Base-by-base conservation (phyloP, 768 basidiomycete genomes). In the Lactarius indigo region DNA sequence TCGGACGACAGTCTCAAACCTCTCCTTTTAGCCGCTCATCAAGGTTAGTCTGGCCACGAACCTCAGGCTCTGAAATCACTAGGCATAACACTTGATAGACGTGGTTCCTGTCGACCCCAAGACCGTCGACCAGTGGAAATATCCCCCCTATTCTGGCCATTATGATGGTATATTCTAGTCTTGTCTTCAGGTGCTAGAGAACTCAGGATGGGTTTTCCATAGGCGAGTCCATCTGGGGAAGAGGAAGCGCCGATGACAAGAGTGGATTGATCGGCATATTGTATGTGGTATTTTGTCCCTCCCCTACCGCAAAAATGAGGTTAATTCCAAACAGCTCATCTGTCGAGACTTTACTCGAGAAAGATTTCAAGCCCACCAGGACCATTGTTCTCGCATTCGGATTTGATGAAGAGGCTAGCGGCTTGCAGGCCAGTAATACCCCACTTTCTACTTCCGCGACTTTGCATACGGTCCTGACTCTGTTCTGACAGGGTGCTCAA, bases 11-110 rank as follows among this genome's bases (percentile, higher is more conserved):
- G 75, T 17, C 74, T 84, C 52, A 87, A 87, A 72, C 88, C 86
- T 0, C 66, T 87, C 2, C 76, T 89, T 17, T 75, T 84, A 28
- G 75, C 80, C n/a, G 83, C 80, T 12, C 85, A 85, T 70, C 83
- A 85, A 75, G 84, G 82, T 80, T 18, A 83, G 82, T 80, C 17
- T 30, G 70, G 39, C 55, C 17, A 15, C 55, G n/a, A 17, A 30
- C 30, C 55, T 18, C 3, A 17, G 41, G 18, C 17, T n/a, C n/a
- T n/a, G n/a, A n/a, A 6, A 41, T 33, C 55, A 18, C 31, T 56
- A 0, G 0, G 28, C 12, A 5, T 33, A 56, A 56, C 2, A 15
- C 18, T 17, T 28, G 17, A 56, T 26, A 73, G 85, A 85, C 50
- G 83, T 84, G 17, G 84, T 85, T 5, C 84, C 84, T 1, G 81